Evolutionary conservation across 805 yeast species (phyloP).

Genomic region (Myxozyma geophila): DNA sequence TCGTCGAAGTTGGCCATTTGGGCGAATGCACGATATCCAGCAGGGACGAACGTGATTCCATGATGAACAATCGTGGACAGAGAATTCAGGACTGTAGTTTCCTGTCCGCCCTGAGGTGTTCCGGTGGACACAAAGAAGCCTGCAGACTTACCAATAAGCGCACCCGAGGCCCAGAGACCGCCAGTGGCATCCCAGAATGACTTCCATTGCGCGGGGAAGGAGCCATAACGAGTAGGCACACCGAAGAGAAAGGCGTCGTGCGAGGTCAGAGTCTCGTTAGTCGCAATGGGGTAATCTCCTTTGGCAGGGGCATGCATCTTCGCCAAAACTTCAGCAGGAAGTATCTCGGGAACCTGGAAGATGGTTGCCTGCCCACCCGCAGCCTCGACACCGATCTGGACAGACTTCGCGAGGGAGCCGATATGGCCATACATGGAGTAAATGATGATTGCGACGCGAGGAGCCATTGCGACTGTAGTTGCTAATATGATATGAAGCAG

Average conservation of each 20-base stretch:
- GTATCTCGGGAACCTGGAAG: constrained; percentile 81
- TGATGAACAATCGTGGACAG: constrained; percentile 70
- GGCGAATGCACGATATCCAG: constrained; percentile 70
- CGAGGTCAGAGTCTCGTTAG: constrained; percentile 57
- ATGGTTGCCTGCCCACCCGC: constrained; percentile 74
- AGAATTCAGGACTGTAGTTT: constrained; percentile 63
- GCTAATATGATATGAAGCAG: background rate
- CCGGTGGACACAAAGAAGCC: constrained; percentile 76
- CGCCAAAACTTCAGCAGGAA: constrained; percentile 62
- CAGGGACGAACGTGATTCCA: constrained; percentile 76
- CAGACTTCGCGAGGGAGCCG: constrained; percentile 68
- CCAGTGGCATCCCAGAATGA: constrained; percentile 81
- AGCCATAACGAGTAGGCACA: constrained; percentile 79
- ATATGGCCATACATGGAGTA: constrained; percentile 85
- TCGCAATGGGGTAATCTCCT: constrained; percentile 57
- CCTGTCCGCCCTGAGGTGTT: constrained; percentile 79
- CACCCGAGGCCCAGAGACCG: constrained; percentile 56
- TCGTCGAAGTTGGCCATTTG: constrained; percentile 62
- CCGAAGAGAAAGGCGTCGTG: constrained; percentile 81
- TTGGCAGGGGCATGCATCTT: constrained; percentile 66
- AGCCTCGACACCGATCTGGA: constrained; percentile 68
- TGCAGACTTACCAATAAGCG: constrained; percentile 69
- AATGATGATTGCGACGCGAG: constrained; percentile 72
- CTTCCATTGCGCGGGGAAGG: constrained; percentile 74
- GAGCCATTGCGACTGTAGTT: constrained; percentile 34